Evolutionary conservation across 331 rosid species (phyloP).

Genomic region (Telfairia occidentalis): DNA sequence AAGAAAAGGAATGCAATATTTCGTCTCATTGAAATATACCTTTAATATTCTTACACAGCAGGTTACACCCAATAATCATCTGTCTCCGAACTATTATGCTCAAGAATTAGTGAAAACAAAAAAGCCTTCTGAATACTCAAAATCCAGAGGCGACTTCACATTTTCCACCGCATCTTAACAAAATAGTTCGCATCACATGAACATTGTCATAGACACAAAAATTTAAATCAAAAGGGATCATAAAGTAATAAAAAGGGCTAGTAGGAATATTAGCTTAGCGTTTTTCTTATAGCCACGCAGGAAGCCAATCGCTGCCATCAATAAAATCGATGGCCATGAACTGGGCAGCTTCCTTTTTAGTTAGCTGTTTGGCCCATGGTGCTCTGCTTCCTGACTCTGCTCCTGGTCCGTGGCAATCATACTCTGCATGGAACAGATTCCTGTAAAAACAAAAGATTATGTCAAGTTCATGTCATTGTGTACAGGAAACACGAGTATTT

Average conservation of each 20-base stretch:
- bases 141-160: neutral
- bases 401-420: constrained; percentile 59
- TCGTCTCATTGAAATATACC: neutral
- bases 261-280: neutral
- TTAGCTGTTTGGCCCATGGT: constrained; percentile 53
- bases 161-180: neutral
- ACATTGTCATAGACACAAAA: neutral
- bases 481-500: too few species aligned
- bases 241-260: neutral
- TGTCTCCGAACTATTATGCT: neutral
- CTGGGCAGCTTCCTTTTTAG: constrained; percentile 33
- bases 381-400: constrained; percentile 21
- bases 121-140: neutral
- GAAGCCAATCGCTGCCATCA: constrained; percentile 61
- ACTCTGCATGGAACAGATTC: constrained; percentile 50
- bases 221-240: neutral
- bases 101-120: neutral
- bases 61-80: neutral
- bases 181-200: neutral
- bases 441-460: constrained; percentile 15
- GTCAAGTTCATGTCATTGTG: neutral
- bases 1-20: neutral
- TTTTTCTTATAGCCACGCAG: constrained; percentile 34
- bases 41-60: neutral
- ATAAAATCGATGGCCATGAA: constrained; percentile 41